Evolutionary conservation across 371 early-diverging fungal genomes (phyloP).

Genomic region (Coemansia sp.): DNA sequence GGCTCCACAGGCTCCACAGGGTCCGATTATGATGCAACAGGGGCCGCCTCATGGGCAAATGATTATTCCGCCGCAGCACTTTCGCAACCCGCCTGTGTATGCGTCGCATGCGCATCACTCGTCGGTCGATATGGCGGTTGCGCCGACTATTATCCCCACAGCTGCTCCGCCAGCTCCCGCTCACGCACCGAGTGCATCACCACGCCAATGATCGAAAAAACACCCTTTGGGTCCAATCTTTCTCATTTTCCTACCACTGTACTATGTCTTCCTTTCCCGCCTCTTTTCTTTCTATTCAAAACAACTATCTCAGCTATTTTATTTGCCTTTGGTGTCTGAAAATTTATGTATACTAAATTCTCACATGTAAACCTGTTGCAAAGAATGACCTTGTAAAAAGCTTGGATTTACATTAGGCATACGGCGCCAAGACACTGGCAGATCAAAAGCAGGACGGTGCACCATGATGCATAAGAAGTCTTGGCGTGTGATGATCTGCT

Average conservation of each 20-base stretch:
- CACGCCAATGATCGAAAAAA: background rate
- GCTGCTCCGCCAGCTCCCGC: background rate
- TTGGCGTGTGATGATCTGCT: conserved; percentile 8
- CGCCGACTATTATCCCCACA: background rate
- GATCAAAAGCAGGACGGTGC: conserved; percentile 2
- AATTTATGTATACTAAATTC: background rate
- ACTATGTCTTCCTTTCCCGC: background rate
- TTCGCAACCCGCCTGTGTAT: conserved; percentile 3
- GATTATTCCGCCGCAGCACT: conserved; percentile 14
- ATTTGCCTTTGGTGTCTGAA: background rate
- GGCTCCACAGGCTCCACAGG: conserved; percentile 7
- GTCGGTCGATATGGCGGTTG: conserved; percentile 11
- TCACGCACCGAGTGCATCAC: background rate
- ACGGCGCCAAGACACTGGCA: background rate
- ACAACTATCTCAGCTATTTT: background rate
- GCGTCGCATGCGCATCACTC: conserved; percentile 11
- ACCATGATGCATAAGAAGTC: conserved; percentile 5
- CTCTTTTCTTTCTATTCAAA: background rate
- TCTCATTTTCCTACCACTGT: background rate
- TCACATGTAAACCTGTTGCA: background rate
- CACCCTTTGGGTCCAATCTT: background rate
- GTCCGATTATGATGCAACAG: background rate
- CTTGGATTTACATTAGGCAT: background rate
- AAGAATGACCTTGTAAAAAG: background rate
- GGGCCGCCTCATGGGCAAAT: background rate